phyloP scores from a whole-genome alignment of 495 filamentous ascomycete species.

The Amphirosellinia nigrospora region DNA sequence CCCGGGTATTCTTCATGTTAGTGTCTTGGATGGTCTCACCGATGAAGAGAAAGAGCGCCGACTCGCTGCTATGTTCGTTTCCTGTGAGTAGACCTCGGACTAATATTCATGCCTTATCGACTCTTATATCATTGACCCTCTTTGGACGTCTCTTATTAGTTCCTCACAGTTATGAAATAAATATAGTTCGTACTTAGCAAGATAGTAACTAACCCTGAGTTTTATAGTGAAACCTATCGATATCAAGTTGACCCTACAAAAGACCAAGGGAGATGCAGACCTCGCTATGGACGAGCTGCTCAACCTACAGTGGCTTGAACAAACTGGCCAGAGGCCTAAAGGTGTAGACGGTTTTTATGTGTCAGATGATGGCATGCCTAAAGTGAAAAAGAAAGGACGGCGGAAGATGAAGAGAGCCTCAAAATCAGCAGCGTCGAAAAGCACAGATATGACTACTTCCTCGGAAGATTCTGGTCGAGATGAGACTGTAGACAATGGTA shows the following conservation, averaged over 20 bases:
- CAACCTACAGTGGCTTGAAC: conserved; percentile 73
- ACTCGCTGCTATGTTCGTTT: conserved; percentile 74
- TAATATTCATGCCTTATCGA: neutral
- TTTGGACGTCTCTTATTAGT: neutral
- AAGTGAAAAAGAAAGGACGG: conserved; percentile 51
- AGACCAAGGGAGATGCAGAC: conserved; percentile 65
- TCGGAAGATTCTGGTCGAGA: conserved; percentile 19
- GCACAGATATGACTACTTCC: neutral
- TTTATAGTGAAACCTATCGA: conserved; percentile 60
- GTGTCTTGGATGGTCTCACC: conserved; percentile 54
- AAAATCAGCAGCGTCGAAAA: conserved; percentile 20
- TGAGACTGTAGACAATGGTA: conserved; percentile 27
- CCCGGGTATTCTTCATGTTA: conserved; percentile 20
- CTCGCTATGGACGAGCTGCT: conserved; percentile 81
- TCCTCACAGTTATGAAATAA: too few species aligned
- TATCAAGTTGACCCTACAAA: conserved; percentile 68
- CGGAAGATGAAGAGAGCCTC: conserved; percentile 31
- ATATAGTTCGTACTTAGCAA: neutral
- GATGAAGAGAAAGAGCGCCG: conserved; percentile 62
- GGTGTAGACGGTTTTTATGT: conserved; percentile 81
- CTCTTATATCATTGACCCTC: too few species aligned
- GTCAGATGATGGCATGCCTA: conserved; percentile 49
- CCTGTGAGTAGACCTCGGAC: conserved; percentile 19
- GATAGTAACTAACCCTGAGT: neutral
- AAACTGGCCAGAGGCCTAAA: conserved; percentile 63